phyloP scores from a whole-genome alignment of 2,329 filamentous ascomycete species.

The Pyricularia grisea region DNA sequence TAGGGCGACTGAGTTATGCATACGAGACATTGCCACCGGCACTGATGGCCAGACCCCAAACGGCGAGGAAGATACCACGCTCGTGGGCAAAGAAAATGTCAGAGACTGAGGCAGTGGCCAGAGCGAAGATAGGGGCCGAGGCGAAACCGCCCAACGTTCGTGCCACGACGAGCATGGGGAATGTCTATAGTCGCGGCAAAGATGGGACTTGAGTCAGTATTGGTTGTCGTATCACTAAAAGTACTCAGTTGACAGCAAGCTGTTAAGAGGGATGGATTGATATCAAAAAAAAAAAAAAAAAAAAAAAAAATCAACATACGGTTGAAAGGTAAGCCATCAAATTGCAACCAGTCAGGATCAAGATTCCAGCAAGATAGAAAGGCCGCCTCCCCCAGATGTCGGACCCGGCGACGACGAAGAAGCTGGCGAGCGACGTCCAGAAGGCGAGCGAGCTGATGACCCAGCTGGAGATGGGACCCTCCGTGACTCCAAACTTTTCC shows the following conservation, averaged over 20 bases:
- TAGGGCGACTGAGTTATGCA: background rate
- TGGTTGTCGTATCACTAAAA: too few species aligned
- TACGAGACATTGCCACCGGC: background rate
- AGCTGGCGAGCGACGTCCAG: conserved; percentile 7
- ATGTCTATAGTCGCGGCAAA: background rate
- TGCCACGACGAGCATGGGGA: background rate
- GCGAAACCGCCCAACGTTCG: conserved; percentile 5
- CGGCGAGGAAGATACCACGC: conserved; percentile 2
- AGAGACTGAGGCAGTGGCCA: conserved; percentile 2
- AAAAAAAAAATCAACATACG: background rate
- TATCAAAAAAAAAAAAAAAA: background rate
- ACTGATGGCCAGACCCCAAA: conserved; percentile 2
- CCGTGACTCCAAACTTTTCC: background rate
- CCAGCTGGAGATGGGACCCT: background rate
- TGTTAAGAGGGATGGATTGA: too few species aligned
- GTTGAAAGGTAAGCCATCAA: conserved; percentile 2
- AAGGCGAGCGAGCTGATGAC: conserved; percentile 2
- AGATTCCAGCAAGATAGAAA: conserved; percentile 3
- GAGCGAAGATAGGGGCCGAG: conserved; percentile 2
- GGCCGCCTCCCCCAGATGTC: conserved; percentile 5
- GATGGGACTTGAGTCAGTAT: background rate
- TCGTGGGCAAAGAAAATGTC: conserved; percentile 7
- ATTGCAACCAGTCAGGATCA: background rate
- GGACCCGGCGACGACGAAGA: conserved; percentile 4
- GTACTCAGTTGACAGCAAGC: too few species aligned